These are phyloP conservation scores for Magnaporthales sp. DNA, from an alignment of 2,329 filamentous ascomycete genomes.

Conservation along the genomic window DNA sequence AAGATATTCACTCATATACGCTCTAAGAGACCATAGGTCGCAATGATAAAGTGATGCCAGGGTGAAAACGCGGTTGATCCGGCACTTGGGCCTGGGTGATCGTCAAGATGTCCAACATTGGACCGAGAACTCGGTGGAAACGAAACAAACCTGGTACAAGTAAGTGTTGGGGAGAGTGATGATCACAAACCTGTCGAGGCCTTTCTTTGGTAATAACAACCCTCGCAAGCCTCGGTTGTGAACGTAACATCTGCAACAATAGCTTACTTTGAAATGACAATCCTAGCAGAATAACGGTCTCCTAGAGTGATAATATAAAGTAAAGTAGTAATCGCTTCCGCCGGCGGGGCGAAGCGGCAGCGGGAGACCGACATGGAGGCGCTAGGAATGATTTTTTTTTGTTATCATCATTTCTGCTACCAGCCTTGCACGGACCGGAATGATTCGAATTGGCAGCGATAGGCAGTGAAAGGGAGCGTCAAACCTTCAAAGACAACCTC, in stretches of 20 bases:
- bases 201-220: not conserved
- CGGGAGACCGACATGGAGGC: not conserved
- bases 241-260: not conserved
- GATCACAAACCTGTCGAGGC: not conserved
- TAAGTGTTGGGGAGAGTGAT: not conserved
- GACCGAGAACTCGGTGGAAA: not conserved
- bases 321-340: not conserved
- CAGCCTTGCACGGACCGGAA: not conserved
- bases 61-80: not conserved
- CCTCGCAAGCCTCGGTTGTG: not conserved
- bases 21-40: not conserved
- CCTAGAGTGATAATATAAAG: not conserved
- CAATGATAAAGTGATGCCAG: not conserved
- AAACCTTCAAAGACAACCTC: too few species aligned
- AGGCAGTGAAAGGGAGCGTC: not conserved
- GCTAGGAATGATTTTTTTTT: too few species aligned
- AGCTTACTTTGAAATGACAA: not conserved
- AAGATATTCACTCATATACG: not conserved
- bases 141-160: not conserved
- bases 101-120: not conserved
- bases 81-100: not conserved
- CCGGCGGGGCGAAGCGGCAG: not conserved
- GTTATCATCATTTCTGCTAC: not conserved
- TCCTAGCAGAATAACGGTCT: not conserved
- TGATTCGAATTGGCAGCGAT: not conserved